Conservation (phyloP, 2,329 filamentous ascomycete species). For the Phyllosticta capitalensis region DNA sequence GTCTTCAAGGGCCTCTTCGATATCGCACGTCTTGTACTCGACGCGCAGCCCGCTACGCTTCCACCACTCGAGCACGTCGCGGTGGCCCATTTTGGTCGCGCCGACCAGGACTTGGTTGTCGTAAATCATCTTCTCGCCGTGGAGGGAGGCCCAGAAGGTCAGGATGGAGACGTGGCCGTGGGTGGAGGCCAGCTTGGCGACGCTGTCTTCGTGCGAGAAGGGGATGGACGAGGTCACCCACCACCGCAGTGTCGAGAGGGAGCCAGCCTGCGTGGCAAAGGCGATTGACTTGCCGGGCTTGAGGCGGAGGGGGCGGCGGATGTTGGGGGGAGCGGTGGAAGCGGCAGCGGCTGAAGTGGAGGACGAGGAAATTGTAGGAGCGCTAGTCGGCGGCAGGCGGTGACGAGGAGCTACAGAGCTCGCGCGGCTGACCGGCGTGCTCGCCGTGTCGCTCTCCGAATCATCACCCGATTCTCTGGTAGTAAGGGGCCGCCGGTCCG, state of each 20-base stretch:
- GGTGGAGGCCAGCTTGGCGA: constrained; percentile 74
- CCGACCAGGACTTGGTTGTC: constrained; percentile 77
- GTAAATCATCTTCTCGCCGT: constrained; percentile 69
- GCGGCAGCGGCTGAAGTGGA: background rate
- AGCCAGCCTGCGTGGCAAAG: constrained; percentile 74
- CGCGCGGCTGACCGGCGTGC: constrained; percentile 6
- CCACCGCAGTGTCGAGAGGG: constrained; percentile 69
- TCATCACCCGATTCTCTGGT: constrained; percentile 17
- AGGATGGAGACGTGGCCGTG: constrained; percentile 79
- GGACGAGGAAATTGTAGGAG: constrained; percentile 12
- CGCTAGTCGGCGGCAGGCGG: background rate
- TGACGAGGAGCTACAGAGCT: background rate
- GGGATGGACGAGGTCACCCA: constrained; percentile 78
- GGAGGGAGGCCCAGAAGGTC: constrained; percentile 68
- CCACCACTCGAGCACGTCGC: constrained; percentile 89
- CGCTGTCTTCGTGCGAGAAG: constrained; percentile 68
- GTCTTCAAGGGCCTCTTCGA: constrained; percentile 89
- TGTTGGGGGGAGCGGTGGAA: background rate
- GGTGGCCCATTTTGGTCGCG: constrained; percentile 78
- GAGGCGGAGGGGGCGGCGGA: constrained; percentile 40
- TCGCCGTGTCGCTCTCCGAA: constrained; percentile 11
- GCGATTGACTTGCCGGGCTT: constrained; percentile 80
- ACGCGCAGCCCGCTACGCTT: constrained; percentile 65
- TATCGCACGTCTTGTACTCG: constrained; percentile 90
- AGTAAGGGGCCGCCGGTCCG: background rate